Evolutionary conservation across 2,329 filamentous ascomycete species (phyloP).

Genomic region (Penicillium crustosum): DNA sequence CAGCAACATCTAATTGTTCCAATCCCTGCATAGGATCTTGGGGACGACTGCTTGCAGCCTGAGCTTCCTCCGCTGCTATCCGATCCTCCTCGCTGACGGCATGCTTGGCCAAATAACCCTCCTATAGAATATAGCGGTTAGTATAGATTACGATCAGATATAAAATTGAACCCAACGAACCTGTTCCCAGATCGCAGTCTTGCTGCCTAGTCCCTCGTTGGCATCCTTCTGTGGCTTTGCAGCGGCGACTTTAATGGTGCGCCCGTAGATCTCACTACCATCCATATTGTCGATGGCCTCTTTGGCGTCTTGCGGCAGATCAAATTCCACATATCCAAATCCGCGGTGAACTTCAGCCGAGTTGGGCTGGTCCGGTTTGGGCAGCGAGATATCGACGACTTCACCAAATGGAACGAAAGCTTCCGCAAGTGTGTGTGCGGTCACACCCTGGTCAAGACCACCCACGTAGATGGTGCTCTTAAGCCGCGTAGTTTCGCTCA

Average conservation of each 20-base stretch:
- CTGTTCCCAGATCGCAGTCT: constrained; percentile 96
- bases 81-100: constrained; percentile 79
- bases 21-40: constrained; percentile 95
- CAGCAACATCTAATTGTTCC: constrained; percentile 89
- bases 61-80: constrained; percentile 57
- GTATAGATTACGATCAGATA: constrained; percentile 5
- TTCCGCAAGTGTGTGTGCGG: constrained; percentile 72
- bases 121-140: constrained; percentile 56
- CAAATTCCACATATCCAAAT: constrained; percentile 96
- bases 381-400: constrained; percentile 85
- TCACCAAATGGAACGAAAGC: constrained; percentile 97
- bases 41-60: constrained; percentile 54
- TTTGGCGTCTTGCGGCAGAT: constrained; percentile 77
- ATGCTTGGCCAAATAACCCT: constrained; percentile 88
- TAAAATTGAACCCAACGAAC: constrained; percentile 52
- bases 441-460: constrained; percentile 78
- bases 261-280: constrained; percentile 89
- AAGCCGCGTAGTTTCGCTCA: constrained; percentile 79
- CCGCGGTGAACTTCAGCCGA: constrained; percentile 79
- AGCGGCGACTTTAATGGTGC: constrained; percentile 84
- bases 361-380: constrained; percentile 80
- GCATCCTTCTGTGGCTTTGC: constrained; percentile 90
- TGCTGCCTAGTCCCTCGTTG: constrained; percentile 85
- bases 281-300: constrained; percentile 99
- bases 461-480: constrained; percentile 93